Evolutionary conservation across 768 basidiomycete genomes (phyloP), one percentile per base, ranked within the genome.

Genomic region (Leucosporidium scottii): DNA sequence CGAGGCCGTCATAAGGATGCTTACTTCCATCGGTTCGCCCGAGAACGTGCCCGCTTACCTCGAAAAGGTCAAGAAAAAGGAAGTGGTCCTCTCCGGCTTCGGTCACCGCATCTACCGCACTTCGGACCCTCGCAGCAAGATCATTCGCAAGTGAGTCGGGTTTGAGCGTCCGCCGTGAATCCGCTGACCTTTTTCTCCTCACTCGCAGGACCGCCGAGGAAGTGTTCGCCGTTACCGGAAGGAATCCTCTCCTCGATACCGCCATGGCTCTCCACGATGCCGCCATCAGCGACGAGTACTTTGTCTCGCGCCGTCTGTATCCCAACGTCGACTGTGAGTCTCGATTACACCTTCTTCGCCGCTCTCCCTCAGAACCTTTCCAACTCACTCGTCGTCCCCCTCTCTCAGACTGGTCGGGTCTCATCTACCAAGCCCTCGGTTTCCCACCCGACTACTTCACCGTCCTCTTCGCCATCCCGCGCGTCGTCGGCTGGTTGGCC

Each of bases 381-480:
- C 31, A 31, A 58, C 56, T 21, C 20, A 15, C 31, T 2, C 34
- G 0, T 27, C 13, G 7, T 9, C 13, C 17, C 23, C n/a, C n/a
- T n/a, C n/a, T 17, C 58, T 12, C 49, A 44, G 53, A 68, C 69
- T 62, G 73, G 65, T 28, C 63, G 50, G 73, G 65, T 3, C 61
- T 93, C 65, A 93, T 93, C 74, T 93, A 93, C 78, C 88, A 59
- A 55, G 71, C 59, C 50, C 61, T 49, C 51, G 65, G 44, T 20
- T 93, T 93, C 83, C 92, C 92, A 2, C 82, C 89, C 72, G 92
- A 94, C 79, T 93, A 89, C 78, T 93, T 93, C 85, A 91, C 92
- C 0, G 91, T 94, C 27, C 80, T 94, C 39, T 94, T 94, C 75
- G 91, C 87, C 25, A 91, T 94, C 3, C 92, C 92, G 2, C 85